Percentiles rank a stretch among this genome's conserved stretches.
These are phyloP conservation scores for Metschnikowia proteae DNA, from an alignment of 805 yeast genomes.

Conservation along the genomic window DNA sequence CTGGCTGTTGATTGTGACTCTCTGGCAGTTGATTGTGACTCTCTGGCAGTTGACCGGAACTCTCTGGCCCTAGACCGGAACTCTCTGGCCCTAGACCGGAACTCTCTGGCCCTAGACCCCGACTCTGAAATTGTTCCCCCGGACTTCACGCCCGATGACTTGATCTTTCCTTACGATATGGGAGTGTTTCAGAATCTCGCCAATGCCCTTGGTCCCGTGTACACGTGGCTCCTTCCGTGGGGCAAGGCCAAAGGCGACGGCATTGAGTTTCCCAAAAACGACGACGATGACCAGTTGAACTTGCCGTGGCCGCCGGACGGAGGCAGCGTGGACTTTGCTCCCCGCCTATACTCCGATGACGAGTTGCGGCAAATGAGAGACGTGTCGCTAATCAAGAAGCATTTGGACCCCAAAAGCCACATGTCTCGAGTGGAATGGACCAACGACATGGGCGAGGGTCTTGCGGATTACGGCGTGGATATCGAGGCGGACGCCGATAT, in stretches of 20 bases:
- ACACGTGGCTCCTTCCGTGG: constrained; percentile 72
- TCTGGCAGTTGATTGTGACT: too few species aligned
- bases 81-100: constrained; percentile 1
- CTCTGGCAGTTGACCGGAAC: not conserved
- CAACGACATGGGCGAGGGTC: constrained; percentile 77
- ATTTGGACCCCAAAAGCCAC: constrained; percentile 36
- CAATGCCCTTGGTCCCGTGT: constrained; percentile 57
- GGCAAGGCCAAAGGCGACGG: constrained; percentile 63
- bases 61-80: not conserved
- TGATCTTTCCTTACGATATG: constrained; percentile 82
- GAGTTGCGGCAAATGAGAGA: constrained; percentile 16
- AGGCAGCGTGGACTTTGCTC: constrained; percentile 38
- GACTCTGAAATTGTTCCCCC: constrained; percentile 24
- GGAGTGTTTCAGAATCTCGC: constrained; percentile 54
- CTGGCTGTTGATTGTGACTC: too few species aligned
- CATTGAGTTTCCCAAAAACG: constrained; percentile 45
- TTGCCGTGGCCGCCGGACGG: constrained; percentile 96
- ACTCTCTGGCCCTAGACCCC: not conserved
- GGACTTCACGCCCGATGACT: constrained; percentile 53
- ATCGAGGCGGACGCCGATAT: constrained; percentile 49
- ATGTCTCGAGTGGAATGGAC: constrained; percentile 54
- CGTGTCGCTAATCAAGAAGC: constrained; percentile 25
- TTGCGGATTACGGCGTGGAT: constrained; percentile 88
- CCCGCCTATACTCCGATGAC: constrained; percentile 13
- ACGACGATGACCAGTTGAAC: constrained; percentile 59